A percentile compares a stretch with the other conserved stretches of the same genome.
phyloP scores from a whole-genome alignment of 441 rosid genomes.

The Macaranga tanarius region DNA sequence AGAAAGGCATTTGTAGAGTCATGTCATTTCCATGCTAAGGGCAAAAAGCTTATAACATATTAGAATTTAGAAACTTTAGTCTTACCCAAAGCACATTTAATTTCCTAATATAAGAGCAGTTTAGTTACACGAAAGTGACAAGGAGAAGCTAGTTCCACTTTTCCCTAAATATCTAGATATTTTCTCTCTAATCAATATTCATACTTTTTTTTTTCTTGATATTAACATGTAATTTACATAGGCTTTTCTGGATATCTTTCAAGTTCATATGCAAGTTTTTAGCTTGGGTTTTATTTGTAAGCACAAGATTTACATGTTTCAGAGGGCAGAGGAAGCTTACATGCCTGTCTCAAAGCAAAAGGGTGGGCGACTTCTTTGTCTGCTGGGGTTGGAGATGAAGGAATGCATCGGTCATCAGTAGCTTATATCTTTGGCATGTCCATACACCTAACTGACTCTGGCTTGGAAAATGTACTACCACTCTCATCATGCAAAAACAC shows the following conservation, averaged over 20 bases:
- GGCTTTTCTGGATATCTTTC: slow-evolving; percentile 5
- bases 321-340: slow-evolving; percentile 99
- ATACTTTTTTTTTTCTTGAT: not conserved
- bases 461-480: slow-evolving; percentile 72
- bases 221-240: not conserved
- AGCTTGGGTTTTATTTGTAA: slow-evolving; percentile 17
- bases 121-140: not conserved
- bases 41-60: no score
- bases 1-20: not conserved
- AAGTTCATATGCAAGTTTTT: slow-evolving; percentile 17
- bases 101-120: not conserved
- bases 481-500: not conserved
- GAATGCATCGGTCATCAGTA: slow-evolving; percentile 80
- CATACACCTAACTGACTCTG: slow-evolving; percentile 84
- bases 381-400: slow-evolving; percentile 96
- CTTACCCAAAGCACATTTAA: not conserved
- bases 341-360: slow-evolving; percentile 69
- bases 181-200: not conserved
- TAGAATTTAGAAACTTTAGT: not conserved
- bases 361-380: slow-evolving; percentile 91
- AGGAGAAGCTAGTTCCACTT: not conserved
- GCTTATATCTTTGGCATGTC: slow-evolving; percentile 90
- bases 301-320: slow-evolving; percentile 33
- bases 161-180: not conserved
- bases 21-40: not conserved